A percentile compares a stretch with the other conserved stretches of the same genome.
Evolutionary conservation across 371 early-diverging fungal genomes (phyloP).

Genomic region (Mucor ambiguus): DNA sequence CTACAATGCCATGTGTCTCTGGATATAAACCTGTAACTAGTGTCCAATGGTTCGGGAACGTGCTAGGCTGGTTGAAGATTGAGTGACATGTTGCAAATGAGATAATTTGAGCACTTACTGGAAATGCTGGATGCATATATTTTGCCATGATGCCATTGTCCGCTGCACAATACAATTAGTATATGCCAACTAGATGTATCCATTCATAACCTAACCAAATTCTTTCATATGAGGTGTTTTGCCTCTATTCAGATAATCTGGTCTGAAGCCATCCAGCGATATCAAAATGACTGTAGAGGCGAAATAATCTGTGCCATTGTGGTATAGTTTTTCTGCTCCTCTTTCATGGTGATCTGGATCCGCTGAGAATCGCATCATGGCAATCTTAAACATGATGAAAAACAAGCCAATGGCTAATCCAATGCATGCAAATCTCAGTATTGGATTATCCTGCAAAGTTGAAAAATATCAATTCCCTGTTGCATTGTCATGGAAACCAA

Average conservation of each 20-base stretch:
- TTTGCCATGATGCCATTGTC: slow-evolving; percentile 57
- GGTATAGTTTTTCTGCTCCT: slow-evolving; percentile 32
- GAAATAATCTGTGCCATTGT: slow-evolving; percentile 74
- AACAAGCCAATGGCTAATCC: slow-evolving; percentile 28
- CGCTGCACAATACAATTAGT: slow-evolving; percentile 24
- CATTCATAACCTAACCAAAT: slow-evolving; percentile 47
- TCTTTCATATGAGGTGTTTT: slow-evolving; percentile 70
- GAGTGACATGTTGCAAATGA: background rate
- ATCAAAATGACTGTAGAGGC: slow-evolving; percentile 82
- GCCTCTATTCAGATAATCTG: slow-evolving; percentile 80
- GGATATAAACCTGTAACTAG: slow-evolving; percentile 92
- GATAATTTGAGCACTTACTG: slow-evolving; percentile 38
- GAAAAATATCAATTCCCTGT: background rate
- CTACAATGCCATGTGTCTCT: slow-evolving; percentile 91
- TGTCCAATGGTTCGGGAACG: slow-evolving; percentile 96
- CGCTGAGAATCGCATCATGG: slow-evolving; percentile 18
- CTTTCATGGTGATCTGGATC: slow-evolving; percentile 15
- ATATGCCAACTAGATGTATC: background rate
- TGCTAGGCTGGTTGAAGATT: slow-evolving; percentile 53
- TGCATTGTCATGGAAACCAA: background rate
- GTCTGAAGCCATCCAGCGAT: slow-evolving; percentile 90
- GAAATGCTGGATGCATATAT: slow-evolving; percentile 77
- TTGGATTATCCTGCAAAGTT: slow-evolving; percentile 11
- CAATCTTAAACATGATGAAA: slow-evolving; percentile 32
- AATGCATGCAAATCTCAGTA: slow-evolving; percentile 20